Evolutionary conservation across 305 asterid species (phyloP).

Genomic region (Fraxinus angustifolia): DNA sequence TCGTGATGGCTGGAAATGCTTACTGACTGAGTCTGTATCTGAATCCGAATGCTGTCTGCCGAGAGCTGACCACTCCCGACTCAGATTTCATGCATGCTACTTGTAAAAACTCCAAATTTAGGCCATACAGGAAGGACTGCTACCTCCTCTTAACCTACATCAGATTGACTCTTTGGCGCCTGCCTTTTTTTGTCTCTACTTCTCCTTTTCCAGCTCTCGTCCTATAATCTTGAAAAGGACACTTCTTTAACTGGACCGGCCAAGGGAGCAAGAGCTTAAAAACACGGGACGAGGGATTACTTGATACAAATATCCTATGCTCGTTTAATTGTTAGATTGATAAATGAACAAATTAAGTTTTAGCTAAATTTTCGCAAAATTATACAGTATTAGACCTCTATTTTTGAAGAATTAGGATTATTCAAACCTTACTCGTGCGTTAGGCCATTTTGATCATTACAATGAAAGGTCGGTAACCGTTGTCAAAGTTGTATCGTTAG

Average conservation of each 20-base stretch:
- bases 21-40: slow-evolving; percentile 8
- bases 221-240: slow-evolving; percentile 18
- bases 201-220: slow-evolving; percentile 23
- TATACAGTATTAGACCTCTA: too few species aligned
- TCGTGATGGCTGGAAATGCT: slow-evolving; percentile 35
- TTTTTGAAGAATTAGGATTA: too few species aligned
- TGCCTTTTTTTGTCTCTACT: slow-evolving; percentile 15
- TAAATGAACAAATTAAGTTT: too few species aligned
- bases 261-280: not conserved
- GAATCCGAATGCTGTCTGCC: not conserved
- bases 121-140: slow-evolving; percentile 5
- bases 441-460: too few species aligned
- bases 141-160: not conserved
- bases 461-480: too few species aligned
- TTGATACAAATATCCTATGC: slow-evolving; percentile 28
- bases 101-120: slow-evolving; percentile 15
- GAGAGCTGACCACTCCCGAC: not conserved
- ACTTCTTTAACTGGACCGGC: slow-evolving; percentile 13
- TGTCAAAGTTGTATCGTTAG: too few species aligned
- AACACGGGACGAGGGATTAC: slow-evolving; percentile 10
- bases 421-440: too few species aligned
- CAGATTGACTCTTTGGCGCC: slow-evolving; percentile 19
- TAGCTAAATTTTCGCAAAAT: too few species aligned
- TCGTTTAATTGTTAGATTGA: not conserved
- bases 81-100: not conserved